These are phyloP conservation scores for Naematelia encephala DNA, from an alignment of 768 basidiomycete species.

Conservation along the genomic window DNA sequence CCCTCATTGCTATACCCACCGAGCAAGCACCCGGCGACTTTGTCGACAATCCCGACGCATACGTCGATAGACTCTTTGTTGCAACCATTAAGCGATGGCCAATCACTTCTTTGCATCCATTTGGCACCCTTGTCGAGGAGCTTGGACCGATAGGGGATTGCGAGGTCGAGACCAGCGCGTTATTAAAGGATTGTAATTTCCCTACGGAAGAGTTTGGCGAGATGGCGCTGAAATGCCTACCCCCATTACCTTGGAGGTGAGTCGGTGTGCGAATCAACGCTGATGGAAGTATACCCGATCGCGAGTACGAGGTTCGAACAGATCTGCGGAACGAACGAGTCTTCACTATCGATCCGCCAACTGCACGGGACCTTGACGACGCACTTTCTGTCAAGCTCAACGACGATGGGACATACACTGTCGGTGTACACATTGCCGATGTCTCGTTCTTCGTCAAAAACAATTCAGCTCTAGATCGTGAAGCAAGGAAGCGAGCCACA, in stretches of 20 bases:
- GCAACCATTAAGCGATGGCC: constrained; percentile 98
- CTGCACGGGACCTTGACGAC: constrained; percentile 91
- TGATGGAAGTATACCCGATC: constrained; percentile 68
- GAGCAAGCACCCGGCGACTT: constrained; percentile 96
- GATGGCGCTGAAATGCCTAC: constrained; percentile 88
- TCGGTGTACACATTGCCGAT: constrained; percentile 94
- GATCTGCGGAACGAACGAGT: constrained; percentile 80
- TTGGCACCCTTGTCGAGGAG: constrained; percentile 96
- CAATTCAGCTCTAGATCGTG: constrained; percentile 88
- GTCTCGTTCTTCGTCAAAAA: constrained; percentile 74
- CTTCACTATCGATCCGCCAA: constrained; percentile 88
- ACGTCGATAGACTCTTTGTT: constrained; percentile 86
- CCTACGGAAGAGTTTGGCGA: constrained; percentile 96
- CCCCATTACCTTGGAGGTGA: constrained; percentile 81
- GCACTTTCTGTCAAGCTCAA: constrained; percentile 83
- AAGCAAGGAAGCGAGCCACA: constrained; percentile 94
- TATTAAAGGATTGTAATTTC: constrained; percentile 99
- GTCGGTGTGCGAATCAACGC: constrained; percentile 21
- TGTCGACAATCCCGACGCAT: constrained; percentile 86
- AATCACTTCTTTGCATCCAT: constrained; percentile 88
- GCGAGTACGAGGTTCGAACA: constrained; percentile 79
- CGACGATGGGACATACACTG: constrained; percentile 86
- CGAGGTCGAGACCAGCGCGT: constrained; percentile 94
- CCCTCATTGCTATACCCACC: constrained; percentile 96
- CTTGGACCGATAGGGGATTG: constrained; percentile 97